These are phyloP conservation scores for Ogataea thermomethanolica DNA, from an alignment of 805 yeast genomes.

Conservation along the genomic window DNA sequence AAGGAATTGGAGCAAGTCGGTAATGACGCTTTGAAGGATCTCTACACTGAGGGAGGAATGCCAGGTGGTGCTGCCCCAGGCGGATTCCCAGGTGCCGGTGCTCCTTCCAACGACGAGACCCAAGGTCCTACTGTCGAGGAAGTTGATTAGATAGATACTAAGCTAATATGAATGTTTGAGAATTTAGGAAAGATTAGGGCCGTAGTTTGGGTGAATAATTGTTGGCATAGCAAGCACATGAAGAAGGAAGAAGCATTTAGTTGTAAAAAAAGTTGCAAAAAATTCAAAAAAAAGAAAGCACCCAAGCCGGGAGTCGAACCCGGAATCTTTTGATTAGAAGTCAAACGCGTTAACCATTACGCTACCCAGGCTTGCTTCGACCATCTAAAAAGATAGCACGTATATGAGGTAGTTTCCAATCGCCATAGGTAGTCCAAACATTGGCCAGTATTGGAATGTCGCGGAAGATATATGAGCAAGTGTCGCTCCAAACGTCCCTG, in stretches of 20 bases:
- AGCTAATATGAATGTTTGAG: constrained; percentile 3
- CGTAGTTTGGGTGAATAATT: background rate
- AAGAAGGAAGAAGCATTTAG: background rate
- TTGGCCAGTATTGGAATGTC: too few relatives aligned
- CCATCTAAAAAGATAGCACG: background rate
- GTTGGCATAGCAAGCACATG: background rate
- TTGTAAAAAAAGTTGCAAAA: background rate
- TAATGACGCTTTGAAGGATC: constrained; percentile 94
- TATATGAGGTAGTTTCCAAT: too few relatives aligned
- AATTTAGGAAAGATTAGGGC: background rate
- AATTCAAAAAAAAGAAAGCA: constrained; percentile 12
- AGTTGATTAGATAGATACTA: constrained; percentile 51
- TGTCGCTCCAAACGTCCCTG: too few relatives aligned
- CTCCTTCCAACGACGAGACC: constrained; percentile 29
- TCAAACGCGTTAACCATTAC: constrained; percentile 67
- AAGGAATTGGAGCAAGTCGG: constrained; percentile 94
- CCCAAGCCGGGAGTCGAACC: constrained; percentile 56
- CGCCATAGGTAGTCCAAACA: too few relatives aligned
- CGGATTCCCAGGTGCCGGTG: constrained; percentile 32
- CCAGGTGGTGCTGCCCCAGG: constrained; percentile 48
- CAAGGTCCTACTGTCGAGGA: constrained; percentile 78
- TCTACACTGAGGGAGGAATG: constrained; percentile 90
- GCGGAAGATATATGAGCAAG: too few relatives aligned
- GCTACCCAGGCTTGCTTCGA: constrained; percentile 26
- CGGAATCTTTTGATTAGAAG: constrained; percentile 64